A percentile compares a stretch with the other conserved stretches of the same genome.
phyloP scores from a whole-genome alignment of 148 eudicot species.

The Drosera capensis region DNA sequence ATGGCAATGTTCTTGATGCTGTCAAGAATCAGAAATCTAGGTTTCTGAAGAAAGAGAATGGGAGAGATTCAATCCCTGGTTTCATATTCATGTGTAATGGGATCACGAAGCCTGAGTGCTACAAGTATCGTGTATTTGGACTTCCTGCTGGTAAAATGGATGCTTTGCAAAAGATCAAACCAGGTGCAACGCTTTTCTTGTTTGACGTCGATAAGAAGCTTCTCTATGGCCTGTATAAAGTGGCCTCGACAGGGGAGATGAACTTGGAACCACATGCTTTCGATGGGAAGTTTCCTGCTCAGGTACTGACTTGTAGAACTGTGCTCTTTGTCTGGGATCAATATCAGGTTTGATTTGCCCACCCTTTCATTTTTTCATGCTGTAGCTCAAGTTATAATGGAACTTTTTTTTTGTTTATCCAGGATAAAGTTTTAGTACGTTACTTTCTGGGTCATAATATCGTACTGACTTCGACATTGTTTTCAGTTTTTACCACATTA shows the following conservation, averaged over 20 bases:
- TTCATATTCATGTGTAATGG: constrained; percentile 65
- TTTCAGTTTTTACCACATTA: no score
- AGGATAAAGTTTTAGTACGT: no score
- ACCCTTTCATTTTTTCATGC: no score
- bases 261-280: constrained; percentile 56
- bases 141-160: constrained; percentile 37
- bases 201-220: constrained; percentile 52
- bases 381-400: no score
- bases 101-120: constrained; percentile 56
- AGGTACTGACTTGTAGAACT: constrained; percentile 30
- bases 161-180: constrained; percentile 38
- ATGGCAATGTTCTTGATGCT: neutral
- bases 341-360: constrained; percentile 3
- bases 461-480: no score
- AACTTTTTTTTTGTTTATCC: no score
- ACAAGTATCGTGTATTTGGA: constrained; percentile 49
- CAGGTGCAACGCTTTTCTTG: constrained; percentile 45
- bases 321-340: neutral
- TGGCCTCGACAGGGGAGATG: constrained; percentile 32
- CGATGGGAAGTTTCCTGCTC: constrained; percentile 56
- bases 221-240: constrained; percentile 58
- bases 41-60: neutral
- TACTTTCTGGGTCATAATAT: no score
- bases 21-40: neutral
- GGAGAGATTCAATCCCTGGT: constrained; percentile 13